A percentile compares a stretch with the other conserved stretches of the same genome.
These are phyloP conservation scores for Fusarium nematophilum DNA, from an alignment of 2,329 filamentous ascomycete genomes.

Conservation along the genomic window DNA sequence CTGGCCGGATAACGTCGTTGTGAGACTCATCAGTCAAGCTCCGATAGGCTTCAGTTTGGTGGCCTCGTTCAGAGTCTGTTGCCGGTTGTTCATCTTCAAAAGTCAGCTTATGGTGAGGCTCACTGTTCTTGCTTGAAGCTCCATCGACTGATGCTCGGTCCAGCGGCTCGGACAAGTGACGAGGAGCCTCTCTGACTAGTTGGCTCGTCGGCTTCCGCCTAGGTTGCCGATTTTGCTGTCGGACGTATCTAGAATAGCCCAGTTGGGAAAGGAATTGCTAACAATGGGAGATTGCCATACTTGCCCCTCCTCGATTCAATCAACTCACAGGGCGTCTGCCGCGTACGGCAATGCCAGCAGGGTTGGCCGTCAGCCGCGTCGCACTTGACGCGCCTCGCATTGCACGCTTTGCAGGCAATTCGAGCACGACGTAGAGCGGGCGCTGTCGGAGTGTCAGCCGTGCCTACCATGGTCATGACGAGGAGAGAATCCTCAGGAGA, in stretches of 20 bases:
- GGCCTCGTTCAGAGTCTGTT: too few species aligned
- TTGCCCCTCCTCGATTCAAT: slow-evolving; percentile 35
- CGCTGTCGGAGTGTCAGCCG: neutral
- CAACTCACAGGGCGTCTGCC: slow-evolving; percentile 24
- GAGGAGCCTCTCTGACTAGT: too few species aligned
- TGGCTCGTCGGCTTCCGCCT: too few species aligned
- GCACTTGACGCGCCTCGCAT: slow-evolving; percentile 34
- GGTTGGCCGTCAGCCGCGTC: slow-evolving; percentile 31
- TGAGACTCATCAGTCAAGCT: neutral
- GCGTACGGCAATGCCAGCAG: slow-evolving; percentile 35
- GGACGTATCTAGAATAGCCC: neutral
- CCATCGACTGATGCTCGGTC: too few species aligned
- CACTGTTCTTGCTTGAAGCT: too few species aligned
- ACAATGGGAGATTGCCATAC: neutral
- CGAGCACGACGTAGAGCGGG: slow-evolving; percentile 19
- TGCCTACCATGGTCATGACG: neutral
- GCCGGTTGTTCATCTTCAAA: too few species aligned
- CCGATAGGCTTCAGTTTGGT: too few species aligned
- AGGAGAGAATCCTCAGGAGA: neutral
- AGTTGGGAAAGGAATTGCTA: too few species aligned
- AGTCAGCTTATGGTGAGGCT: too few species aligned
- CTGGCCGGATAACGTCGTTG: neutral
- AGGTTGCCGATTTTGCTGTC: slow-evolving; percentile 7
- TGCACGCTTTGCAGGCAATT: slow-evolving; percentile 36
- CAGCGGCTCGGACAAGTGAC: too few species aligned